Evolutionary conservation across 306 rosid genomes (phyloP).

Genomic region (Senna tora): DNA sequence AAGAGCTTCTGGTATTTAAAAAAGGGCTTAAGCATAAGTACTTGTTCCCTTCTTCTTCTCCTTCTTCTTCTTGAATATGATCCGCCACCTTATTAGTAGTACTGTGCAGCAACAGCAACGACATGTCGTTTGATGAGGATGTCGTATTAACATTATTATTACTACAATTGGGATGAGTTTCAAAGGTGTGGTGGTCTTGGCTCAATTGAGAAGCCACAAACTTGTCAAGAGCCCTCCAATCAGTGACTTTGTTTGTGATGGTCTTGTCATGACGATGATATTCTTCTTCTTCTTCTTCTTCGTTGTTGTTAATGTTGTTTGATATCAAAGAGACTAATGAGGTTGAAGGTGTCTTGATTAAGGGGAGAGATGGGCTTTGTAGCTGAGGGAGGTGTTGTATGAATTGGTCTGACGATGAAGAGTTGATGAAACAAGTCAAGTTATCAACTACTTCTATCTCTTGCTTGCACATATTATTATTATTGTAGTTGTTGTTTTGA

Average conservation of each 20-base stretch:
- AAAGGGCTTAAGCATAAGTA: slow-evolving; percentile 51
- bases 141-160: neutral
- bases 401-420: slow-evolving; percentile 55
- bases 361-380: slow-evolving; percentile 71
- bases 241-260: slow-evolving; percentile 60
- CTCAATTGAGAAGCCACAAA: slow-evolving; percentile 96
- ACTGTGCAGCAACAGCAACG: slow-evolving; percentile 56
- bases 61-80: too few species aligned
- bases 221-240: slow-evolving; percentile 95
- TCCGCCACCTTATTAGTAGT: slow-evolving; percentile 4
- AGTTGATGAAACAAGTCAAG: slow-evolving; percentile 46
- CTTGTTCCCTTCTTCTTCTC: slow-evolving; percentile 48
- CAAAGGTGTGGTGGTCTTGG: slow-evolving; percentile 73
- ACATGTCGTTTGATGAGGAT: slow-evolving; percentile 47
- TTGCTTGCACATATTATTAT: slow-evolving; percentile 68
- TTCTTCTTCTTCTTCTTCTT: slow-evolving; percentile 31
- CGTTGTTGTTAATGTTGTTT: slow-evolving; percentile 53
- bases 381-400: slow-evolving; percentile 78
- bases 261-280: slow-evolving; percentile 1
- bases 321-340: slow-evolving; percentile 42
- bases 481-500: slow-evolving; percentile 26
- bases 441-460: slow-evolving; percentile 65
- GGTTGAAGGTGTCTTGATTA: slow-evolving; percentile 56
- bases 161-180: neutral
- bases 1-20: slow-evolving; percentile 47